Evolutionary conservation across 1,284 basidiomycete genomes (phyloP).

Genomic region (Moniliophthora roreri): DNA sequence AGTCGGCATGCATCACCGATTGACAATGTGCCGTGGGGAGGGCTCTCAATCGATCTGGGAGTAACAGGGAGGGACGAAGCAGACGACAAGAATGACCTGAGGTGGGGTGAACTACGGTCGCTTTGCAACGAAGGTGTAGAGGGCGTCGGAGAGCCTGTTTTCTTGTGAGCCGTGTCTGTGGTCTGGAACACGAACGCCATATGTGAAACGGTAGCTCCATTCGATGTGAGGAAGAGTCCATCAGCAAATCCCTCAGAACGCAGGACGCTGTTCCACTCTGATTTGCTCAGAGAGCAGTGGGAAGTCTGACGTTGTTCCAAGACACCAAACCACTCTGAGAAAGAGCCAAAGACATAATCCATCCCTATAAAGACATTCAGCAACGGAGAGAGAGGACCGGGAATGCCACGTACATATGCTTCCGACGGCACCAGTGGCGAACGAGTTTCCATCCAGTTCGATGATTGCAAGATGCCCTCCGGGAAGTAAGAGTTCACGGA

Average conservation of each 20-base stretch:
- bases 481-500: constrained; percentile 19
- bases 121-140: neutral
- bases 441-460: constrained; percentile 1
- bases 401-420: neutral
- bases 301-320: neutral
- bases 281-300: constrained; percentile 1
- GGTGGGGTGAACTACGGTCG: neutral
- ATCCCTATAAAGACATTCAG: neutral
- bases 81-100: neutral
- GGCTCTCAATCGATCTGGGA: neutral
- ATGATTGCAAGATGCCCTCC: constrained; percentile 18
- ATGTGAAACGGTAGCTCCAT: neutral
- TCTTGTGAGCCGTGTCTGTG: neutral
- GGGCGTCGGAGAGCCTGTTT: neutral
- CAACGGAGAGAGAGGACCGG: neutral
- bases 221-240: neutral
- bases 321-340: constrained; percentile 2
- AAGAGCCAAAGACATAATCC: constrained; percentile 4
- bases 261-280: neutral
- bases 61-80: neutral
- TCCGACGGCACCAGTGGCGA: neutral
- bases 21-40: neutral
- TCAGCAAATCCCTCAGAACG: neutral
- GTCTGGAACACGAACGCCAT: neutral
- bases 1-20: neutral